These are phyloP conservation scores for Penstemon barbatus DNA, from an alignment of 257 asterid genomes.

Conservation along the genomic window DNA sequence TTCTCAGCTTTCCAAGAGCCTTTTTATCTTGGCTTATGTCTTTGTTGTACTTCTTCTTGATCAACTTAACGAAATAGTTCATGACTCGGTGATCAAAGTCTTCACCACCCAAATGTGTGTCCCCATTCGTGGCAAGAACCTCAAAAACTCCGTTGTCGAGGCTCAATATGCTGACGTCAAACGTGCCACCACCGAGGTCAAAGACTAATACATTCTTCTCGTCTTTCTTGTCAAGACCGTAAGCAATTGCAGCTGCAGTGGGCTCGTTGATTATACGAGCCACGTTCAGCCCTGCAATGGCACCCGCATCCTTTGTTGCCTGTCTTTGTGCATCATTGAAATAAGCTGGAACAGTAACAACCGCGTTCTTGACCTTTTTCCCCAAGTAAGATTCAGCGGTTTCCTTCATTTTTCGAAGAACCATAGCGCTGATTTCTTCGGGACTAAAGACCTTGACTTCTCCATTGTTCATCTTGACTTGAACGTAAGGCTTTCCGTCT, in stretches of 20 bases:
- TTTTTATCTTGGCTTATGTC: slow-evolving; percentile 52
- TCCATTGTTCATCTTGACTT: slow-evolving; percentile 43
- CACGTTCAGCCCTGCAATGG: slow-evolving; percentile 47
- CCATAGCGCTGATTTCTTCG: slow-evolving; percentile 55
- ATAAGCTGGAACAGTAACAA: slow-evolving; percentile 52
- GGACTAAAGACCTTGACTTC: slow-evolving; percentile 52
- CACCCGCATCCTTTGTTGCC: slow-evolving; percentile 55
- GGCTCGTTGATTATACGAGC: slow-evolving; percentile 53
- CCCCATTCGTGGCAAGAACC: slow-evolving; percentile 53
- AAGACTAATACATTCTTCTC: slow-evolving; percentile 56
- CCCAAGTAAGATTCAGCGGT: slow-evolving; percentile 58
- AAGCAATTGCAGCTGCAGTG: slow-evolving; percentile 56
- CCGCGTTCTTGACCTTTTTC: slow-evolving; percentile 44
- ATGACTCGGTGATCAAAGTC: slow-evolving; percentile 52
- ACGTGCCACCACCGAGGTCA: slow-evolving; percentile 60
- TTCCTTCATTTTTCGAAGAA: slow-evolving; percentile 52
- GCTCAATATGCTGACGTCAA: slow-evolving; percentile 50
- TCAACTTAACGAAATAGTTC: slow-evolving; percentile 49
- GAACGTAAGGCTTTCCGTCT: slow-evolving; percentile 50
- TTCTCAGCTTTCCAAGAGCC: slow-evolving; percentile 53
- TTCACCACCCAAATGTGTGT: slow-evolving; percentile 57
- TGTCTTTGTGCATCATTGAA: slow-evolving; percentile 57
- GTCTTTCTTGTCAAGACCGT: slow-evolving; percentile 50
- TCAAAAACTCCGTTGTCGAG: slow-evolving; percentile 51
- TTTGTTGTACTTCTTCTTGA: slow-evolving; percentile 46